Conservation (phyloP, 306 rosid genomes). For the Canavalia ensiformis region DNA sequence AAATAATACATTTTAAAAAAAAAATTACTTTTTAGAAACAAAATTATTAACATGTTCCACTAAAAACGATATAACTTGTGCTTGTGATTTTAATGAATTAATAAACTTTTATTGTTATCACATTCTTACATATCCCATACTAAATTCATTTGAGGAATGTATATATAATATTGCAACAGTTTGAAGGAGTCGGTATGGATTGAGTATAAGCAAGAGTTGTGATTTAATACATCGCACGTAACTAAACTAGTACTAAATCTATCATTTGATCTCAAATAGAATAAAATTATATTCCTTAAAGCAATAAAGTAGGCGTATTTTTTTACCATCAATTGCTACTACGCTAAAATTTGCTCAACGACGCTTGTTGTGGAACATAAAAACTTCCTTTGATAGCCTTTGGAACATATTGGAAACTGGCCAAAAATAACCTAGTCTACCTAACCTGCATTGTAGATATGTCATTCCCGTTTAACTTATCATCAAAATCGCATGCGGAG, state of each 20-base stretch:
- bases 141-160: no score
- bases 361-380: neutral
- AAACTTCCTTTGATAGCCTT: neutral
- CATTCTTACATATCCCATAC: no score
- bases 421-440: neutral
- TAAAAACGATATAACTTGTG: no score
- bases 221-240: neutral
- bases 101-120: no score
- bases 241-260: neutral
- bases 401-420: neutral
- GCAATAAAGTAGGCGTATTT: neutral
- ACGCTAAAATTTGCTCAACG: neutral
- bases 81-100: no score
- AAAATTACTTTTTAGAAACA: no score
- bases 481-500: neutral
- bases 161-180: no score
- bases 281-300: neutral
- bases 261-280: neutral
- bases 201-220: neutral
- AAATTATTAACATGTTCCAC: no score
- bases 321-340: neutral
- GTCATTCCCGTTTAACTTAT: neutral
- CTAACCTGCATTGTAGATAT: neutral
- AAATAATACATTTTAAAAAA: no score
- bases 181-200: no score